phyloP scores from a whole-genome alignment of 495 filamentous ascomycete species.

The Annulohypoxylon nitens region DNA sequence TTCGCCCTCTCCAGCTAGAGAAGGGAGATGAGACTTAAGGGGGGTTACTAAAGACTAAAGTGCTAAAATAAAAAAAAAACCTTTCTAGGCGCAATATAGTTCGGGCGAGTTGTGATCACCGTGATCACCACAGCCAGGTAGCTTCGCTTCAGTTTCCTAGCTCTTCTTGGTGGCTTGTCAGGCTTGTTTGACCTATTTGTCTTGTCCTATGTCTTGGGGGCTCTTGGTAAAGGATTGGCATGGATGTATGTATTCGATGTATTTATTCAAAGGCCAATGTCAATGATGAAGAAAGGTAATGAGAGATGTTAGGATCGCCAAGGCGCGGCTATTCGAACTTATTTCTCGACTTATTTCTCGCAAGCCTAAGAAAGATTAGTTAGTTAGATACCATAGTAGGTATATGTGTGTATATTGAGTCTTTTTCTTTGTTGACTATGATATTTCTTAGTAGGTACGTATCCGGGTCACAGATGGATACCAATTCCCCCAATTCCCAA shows the following conservation, averaged over 20 bases:
- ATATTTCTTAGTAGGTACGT: too few species aligned
- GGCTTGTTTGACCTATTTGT: neutral
- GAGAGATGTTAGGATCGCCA: conserved; percentile 25
- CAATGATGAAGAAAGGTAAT: neutral
- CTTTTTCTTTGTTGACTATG: conserved; percentile 21
- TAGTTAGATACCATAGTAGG: neutral
- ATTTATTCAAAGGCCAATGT: neutral
- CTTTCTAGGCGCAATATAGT: conserved; percentile 28
- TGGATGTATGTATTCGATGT: neutral
- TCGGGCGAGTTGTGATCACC: conserved; percentile 22
- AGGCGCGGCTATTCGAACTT: conserved; percentile 12
- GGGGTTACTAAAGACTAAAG: conserved; percentile 29
- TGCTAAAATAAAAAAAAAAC: conserved; percentile 11
- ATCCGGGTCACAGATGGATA: neutral
- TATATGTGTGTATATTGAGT: neutral
- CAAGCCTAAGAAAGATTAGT: conserved; percentile 14
- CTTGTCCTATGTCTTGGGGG: conserved; percentile 29
- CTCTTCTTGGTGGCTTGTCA: conserved; percentile 5
- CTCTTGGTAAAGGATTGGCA: conserved; percentile 34
- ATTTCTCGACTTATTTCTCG: conserved; percentile 17
- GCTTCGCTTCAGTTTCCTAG: conserved; percentile 13
- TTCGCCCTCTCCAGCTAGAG: neutral
- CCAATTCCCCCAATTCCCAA: too few species aligned
- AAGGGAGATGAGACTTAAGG: conserved; percentile 4
- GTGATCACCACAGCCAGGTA: conserved; percentile 20